phyloP scores from a whole-genome alignment of 345 rosid species.

The Eucalyptus cladocalyx region DNA sequence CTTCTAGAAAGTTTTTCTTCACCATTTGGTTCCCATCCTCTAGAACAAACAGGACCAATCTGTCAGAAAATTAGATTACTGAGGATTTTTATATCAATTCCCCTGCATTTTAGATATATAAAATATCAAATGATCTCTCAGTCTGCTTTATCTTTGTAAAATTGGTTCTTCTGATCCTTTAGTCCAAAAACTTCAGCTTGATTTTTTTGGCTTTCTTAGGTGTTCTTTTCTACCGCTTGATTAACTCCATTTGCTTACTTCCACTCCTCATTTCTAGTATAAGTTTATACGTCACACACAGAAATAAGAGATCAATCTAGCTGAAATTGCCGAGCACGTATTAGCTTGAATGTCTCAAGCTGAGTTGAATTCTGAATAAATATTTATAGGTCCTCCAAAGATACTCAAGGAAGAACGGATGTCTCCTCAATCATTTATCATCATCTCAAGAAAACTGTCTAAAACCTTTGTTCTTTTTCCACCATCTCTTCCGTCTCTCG shows the following conservation, averaged over 20 bases:
- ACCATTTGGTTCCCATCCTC: fast-evolving
- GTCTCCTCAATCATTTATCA: too few relatives aligned
- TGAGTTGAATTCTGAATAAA: not conserved
- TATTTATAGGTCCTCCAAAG: not conserved
- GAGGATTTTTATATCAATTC: not conserved
- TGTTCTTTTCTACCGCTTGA: not conserved
- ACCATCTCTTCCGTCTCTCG: too few relatives aligned
- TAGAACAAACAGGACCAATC: not conserved
- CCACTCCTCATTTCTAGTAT: not conserved
- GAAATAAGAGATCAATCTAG: not conserved
- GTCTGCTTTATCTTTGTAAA: not conserved
- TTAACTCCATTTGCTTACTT: not conserved
- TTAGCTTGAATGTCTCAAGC: not conserved
- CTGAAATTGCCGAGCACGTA: not conserved
- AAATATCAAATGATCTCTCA: not conserved
- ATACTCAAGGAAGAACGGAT: too few relatives aligned
- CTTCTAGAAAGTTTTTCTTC: not conserved
- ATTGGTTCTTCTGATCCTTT: not conserved
- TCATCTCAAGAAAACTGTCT: too few relatives aligned
- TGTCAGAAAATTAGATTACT: not conserved
- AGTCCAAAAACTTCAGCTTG: not conserved
- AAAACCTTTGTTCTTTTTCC: too few relatives aligned
- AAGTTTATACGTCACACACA: not conserved
- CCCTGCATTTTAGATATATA: not conserved
- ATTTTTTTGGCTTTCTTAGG: not conserved